Evolutionary conservation across 305 asterid genomes (phyloP).

Genomic region (Solanum chacoense): DNA sequence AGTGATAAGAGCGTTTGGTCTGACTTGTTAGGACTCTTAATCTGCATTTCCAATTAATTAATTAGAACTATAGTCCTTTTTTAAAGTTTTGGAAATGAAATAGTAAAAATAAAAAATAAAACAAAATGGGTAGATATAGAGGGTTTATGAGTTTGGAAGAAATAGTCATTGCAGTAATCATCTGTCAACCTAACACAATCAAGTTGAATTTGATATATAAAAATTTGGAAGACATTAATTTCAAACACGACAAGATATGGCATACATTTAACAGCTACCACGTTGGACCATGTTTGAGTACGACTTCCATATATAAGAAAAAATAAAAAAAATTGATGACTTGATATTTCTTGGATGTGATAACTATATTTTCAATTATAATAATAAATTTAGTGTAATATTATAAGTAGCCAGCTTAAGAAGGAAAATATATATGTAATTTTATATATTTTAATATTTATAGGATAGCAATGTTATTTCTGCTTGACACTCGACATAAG

Average conservation of each 20-base stretch:
- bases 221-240: not conserved
- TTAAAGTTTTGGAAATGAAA: not conserved
- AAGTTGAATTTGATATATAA: not conserved
- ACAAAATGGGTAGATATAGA: constrained; percentile 5
- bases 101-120: not conserved
- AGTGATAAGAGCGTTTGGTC: constrained; percentile 10
- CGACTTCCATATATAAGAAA: not conserved
- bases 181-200: constrained; percentile 20
- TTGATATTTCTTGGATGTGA: not conserved
- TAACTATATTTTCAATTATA: too few relatives aligned
- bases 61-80: not conserved
- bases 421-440: too few relatives aligned
- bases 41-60: not conserved
- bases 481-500: not conserved
- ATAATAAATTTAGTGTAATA: too few relatives aligned
- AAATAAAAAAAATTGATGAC: not conserved
- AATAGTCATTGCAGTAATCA: constrained; percentile 3
- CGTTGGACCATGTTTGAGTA: constrained; percentile 5
- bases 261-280: not conserved
- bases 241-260: not conserved
- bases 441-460: not conserved
- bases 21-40: not conserved
- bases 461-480: rapidly evolving
- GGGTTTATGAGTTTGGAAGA: constrained; percentile 16
- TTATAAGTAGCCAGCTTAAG: not conserved